Evolutionary conservation across 176 grass and related monocot genomes (phyloP).

Genomic region (Triticum monococcum): DNA sequence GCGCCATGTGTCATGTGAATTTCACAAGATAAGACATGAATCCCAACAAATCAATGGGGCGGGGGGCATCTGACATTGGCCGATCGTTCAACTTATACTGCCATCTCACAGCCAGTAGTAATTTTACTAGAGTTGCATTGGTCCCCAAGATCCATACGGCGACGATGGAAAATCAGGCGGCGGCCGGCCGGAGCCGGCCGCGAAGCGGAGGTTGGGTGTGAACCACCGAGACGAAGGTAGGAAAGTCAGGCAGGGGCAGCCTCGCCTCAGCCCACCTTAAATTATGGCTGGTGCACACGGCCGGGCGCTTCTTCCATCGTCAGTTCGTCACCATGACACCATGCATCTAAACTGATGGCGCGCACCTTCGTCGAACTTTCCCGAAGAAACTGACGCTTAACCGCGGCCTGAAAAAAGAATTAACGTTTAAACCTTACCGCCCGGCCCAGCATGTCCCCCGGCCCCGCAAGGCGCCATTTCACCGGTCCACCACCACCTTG

Average conservation of each 20-base stretch:
- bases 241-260: too few relatives aligned
- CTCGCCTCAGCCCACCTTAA: background rate
- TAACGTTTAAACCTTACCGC: background rate
- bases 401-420: too few relatives aligned
- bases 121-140: background rate
- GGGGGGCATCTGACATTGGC: background rate
- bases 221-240: background rate
- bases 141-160: background rate
- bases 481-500: background rate
- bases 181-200: background rate
- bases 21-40: background rate
- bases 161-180: background rate
- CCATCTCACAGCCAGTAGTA: background rate
- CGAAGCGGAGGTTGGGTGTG: background rate
- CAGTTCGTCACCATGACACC: too few relatives aligned
- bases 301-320: background rate
- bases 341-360: background rate
- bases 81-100: background rate
- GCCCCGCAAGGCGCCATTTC: background rate
- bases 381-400: background rate
- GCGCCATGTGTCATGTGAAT: background rate
- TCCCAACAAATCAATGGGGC: background rate
- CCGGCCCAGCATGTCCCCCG: background rate
- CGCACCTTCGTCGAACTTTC: background rate
- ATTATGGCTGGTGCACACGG: background rate